A percentile compares a stretch with the other conserved stretches of the same genome.
phyloP scores from a whole-genome alignment of 805 yeast genomes.

The Saccharomycopsis babjevae region DNA sequence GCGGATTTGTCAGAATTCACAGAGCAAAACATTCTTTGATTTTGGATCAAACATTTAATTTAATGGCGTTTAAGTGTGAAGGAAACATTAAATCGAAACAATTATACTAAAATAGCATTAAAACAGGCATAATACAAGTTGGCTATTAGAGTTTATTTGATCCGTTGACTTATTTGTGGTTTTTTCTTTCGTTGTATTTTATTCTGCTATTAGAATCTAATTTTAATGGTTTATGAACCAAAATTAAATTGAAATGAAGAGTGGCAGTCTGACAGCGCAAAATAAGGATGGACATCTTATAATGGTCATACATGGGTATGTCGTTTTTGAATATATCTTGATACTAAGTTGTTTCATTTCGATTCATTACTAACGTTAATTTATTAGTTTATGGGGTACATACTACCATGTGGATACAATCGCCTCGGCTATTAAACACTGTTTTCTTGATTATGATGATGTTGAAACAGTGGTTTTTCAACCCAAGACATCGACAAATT shows the following conservation, averaged over 20 bases:
- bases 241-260: background rate
- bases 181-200: background rate
- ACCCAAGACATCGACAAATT: constrained; percentile 55
- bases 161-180: background rate
- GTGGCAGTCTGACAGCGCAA: background rate
- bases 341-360: background rate
- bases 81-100: background rate
- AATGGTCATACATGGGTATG: background rate
- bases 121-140: background rate
- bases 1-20: background rate
- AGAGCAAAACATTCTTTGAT: background rate
- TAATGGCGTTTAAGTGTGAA: background rate
- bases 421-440: constrained; percentile 32
- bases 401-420: constrained; percentile 45
- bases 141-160: background rate
- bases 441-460: constrained; percentile 30
- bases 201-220: too few relatives aligned
- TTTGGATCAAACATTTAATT: background rate
- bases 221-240: background rate
- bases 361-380: background rate
- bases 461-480: constrained; percentile 34
- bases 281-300: background rate
- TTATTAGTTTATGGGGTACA: constrained; percentile 49
- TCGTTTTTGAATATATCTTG: background rate
- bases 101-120: background rate